Conservation (phyloP, 2,329 filamentous ascomycete species). For the Kalmusia sp. region DNA sequence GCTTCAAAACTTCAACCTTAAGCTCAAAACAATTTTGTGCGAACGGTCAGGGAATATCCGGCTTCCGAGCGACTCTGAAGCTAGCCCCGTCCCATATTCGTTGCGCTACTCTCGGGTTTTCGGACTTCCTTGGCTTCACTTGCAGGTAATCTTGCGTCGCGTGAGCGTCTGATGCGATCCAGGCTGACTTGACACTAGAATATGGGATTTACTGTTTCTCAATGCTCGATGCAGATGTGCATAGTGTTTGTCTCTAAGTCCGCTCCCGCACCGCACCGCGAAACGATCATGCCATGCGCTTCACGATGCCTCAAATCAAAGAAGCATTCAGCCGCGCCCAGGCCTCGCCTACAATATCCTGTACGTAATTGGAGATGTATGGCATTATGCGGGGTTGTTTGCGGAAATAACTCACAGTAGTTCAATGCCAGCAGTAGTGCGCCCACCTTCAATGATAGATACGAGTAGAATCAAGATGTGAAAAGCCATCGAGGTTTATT, state of each 20-base stretch:
- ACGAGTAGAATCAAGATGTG: too few relatives aligned
- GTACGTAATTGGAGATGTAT: too few relatives aligned
- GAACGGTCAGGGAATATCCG: not conserved
- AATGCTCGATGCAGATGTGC: too few relatives aligned
- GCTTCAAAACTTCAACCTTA: not conserved
- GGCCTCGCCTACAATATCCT: too few relatives aligned
- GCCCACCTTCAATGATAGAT: too few relatives aligned
- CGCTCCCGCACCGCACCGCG: not conserved
- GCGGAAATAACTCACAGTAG: too few relatives aligned
- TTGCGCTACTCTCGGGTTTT: not conserved
- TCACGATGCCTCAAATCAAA: not conserved
- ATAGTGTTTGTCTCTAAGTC: not conserved
- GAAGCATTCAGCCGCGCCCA: too few relatives aligned
- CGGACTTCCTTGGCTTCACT: not conserved
- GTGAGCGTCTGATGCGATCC: not conserved
- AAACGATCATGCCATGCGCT: not conserved
- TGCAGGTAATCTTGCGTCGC: not conserved
- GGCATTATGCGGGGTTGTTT: too few relatives aligned
- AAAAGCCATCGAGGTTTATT: too few relatives aligned
- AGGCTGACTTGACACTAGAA: not conserved
- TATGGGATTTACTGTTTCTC: not conserved
- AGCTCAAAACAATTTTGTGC: not conserved
- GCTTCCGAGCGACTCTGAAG: not conserved
- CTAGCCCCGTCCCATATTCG: not conserved
- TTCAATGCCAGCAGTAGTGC: too few relatives aligned